Base-by-base conservation (phyloP, 1,284 basidiomycete species). In the Puccinia brachypodii region DNA sequence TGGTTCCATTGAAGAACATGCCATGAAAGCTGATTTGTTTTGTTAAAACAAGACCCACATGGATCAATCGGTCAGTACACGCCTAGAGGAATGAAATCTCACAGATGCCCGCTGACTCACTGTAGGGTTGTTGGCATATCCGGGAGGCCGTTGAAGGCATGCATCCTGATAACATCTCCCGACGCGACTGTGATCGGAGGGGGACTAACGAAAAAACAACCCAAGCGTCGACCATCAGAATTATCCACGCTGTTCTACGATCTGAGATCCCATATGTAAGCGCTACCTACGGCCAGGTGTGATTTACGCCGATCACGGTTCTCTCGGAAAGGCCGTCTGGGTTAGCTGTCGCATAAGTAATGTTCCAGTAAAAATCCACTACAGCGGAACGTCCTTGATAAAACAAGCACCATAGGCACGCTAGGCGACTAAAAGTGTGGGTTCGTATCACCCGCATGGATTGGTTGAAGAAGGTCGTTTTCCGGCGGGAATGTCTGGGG, bases 1-100 rank as follows among this genome's bases (percentile, higher is more conserved):
- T 90, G 0, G 92, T 90, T 13, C 90, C 89, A 87, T 95, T 95
- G 89, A 96, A 95, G 88, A 91, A 94, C 92, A 96, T 94, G 84
- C 95, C 95, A 88, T 98, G 85, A 42, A 83, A 82, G 66, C 85
- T 84, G 28, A 84, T 74, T 16, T 25, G 28, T 11, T 50, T 13
- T 53, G 50, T 13, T n/a, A n/a, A n/a, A n/a, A n/a, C n/a, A n/a
- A n/a, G n/a, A n/a, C n/a, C n/a, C n/a, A n/a, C n/a, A n/a, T 8
- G n/a, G 13, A 56, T 56, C 13, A 25, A 56, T 25, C 53, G 13
- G 53, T 60, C 31, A 60, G 58, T 60, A 3, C 58, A 6, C 25
- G 58, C 53, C n/a, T 19, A 8, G 33, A 60, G 14, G 58, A 33
- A 33, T 33, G 33, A 2, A 60, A 60, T 33, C 4, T 13, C 33